Conservation (phyloP, 1,284 basidiomycete species). For the Hymenochaete sp. region DNA sequence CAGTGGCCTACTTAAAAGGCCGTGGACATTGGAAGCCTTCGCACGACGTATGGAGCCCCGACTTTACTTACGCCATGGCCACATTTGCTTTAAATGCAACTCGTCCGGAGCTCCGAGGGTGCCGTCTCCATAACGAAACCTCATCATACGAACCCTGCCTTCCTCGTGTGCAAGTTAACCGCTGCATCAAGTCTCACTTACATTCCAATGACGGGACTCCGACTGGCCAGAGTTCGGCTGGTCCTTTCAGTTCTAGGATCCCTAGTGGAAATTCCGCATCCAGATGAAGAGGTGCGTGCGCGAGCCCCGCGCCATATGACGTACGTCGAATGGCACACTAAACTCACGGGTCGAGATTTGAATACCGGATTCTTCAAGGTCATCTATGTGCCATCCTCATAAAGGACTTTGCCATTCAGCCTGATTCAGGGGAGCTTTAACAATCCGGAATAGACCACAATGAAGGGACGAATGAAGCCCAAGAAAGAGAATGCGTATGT, state of each 20-base stretch:
- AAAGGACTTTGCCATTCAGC: too few species aligned
- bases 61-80: not conserved
- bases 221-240: conserved; percentile 21
- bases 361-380: not conserved
- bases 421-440: too few species aligned
- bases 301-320: conserved; percentile 20
- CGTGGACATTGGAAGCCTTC: not conserved
- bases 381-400: too few species aligned
- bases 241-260: conserved; percentile 22
- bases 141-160: not conserved
- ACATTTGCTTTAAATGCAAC: not conserved
- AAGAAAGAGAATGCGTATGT: too few species aligned
- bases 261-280: conserved; percentile 10
- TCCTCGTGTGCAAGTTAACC: not conserved
- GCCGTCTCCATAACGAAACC: not conserved
- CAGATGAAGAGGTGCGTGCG: not conserved
- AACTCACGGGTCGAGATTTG: not conserved
- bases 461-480: too few species aligned
- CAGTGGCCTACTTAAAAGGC: too few species aligned
- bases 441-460: too few species aligned
- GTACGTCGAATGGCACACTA: conserved; percentile 29
- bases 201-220: conserved; percentile 18
- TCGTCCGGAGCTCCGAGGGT: not conserved
- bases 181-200: not conserved
- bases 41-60: not conserved